Conservation (phyloP, 495 filamentous ascomycete species). For the Hypoxylon subgilvum region DNA sequence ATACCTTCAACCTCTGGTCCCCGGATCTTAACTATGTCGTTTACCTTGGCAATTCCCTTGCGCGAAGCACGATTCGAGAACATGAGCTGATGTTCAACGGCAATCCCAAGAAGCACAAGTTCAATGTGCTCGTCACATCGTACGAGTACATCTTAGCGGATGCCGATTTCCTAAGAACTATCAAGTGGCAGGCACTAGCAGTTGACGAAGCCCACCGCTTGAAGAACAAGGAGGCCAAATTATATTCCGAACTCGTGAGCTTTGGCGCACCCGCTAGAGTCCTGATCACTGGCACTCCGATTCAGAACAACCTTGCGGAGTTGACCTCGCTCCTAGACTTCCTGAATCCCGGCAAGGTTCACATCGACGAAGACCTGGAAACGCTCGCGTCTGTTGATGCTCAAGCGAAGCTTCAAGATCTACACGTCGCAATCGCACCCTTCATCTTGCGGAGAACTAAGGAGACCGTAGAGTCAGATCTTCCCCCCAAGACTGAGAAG, state of each 20-base stretch:
- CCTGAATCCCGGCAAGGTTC: constrained; percentile 84
- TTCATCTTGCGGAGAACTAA: constrained; percentile 97
- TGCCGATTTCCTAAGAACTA: constrained; percentile 73
- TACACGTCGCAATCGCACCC: constrained; percentile 78
- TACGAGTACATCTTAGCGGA: constrained; percentile 93
- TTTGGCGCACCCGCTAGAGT: constrained; percentile 85
- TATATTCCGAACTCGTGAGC: constrained; percentile 82
- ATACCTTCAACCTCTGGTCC: constrained; percentile 96
- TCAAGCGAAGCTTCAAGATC: constrained; percentile 60
- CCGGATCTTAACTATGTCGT: constrained; percentile 97
- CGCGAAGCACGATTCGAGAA: constrained; percentile 81
- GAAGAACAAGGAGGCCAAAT: constrained; percentile 92
- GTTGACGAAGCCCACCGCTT: constrained; percentile 96
- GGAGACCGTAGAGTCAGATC: constrained; percentile 91
- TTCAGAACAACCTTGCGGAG: constrained; percentile 95
- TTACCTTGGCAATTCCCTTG: constrained; percentile 84
- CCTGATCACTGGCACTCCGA: constrained; percentile 94
- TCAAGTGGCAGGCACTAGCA: constrained; percentile 97
- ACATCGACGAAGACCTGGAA: constrained; percentile 89
- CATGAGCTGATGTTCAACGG: constrained; percentile 86
- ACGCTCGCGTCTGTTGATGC: constrained; percentile 49
- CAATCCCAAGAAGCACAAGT: constrained; percentile 83
- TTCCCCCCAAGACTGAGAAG: constrained; percentile 96
- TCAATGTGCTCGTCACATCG: constrained; percentile 92
- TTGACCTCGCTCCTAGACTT: constrained; percentile 93